A percentile compares a stretch with the other conserved stretches of the same genome.
Conservation (phyloP, 345 rosid genomes). For the Anacardium occidentale region DNA sequence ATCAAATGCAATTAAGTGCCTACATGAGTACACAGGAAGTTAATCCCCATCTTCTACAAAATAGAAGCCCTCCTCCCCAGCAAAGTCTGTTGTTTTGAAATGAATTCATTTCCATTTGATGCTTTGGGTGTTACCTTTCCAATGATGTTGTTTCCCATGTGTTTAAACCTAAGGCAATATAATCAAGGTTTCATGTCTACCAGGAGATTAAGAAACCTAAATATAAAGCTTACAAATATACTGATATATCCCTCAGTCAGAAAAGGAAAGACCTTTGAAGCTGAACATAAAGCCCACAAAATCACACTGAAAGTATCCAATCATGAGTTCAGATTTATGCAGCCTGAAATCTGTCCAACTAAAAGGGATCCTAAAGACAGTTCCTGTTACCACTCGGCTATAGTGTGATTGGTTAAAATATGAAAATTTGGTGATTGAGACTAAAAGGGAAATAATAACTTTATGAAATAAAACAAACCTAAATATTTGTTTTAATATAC, state of each 20-base stretch:
- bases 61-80: conserved; percentile 2
- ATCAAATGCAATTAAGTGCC: neutral
- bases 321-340: neutral
- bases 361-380: neutral
- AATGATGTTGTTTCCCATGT: neutral
- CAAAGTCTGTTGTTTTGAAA: neutral
- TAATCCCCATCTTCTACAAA: neutral
- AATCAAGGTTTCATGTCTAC: conserved; percentile 1
- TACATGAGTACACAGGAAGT: neutral
- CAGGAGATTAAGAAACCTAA: neutral
- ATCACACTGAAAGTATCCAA: no score
- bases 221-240: neutral
- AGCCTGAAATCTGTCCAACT: neutral
- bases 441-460: neutral
- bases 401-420: neutral
- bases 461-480: neutral
- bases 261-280: no score
- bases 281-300: neutral
- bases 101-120: neutral
- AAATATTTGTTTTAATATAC: neutral
- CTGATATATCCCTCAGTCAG: neutral
- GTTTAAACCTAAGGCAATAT: neutral
- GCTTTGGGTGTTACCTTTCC: neutral
- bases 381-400: neutral
- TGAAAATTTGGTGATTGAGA: neutral